Base-by-base conservation (phyloP, 768 basidiomycete species). In the Neoboletus brunneissimus region DNA sequence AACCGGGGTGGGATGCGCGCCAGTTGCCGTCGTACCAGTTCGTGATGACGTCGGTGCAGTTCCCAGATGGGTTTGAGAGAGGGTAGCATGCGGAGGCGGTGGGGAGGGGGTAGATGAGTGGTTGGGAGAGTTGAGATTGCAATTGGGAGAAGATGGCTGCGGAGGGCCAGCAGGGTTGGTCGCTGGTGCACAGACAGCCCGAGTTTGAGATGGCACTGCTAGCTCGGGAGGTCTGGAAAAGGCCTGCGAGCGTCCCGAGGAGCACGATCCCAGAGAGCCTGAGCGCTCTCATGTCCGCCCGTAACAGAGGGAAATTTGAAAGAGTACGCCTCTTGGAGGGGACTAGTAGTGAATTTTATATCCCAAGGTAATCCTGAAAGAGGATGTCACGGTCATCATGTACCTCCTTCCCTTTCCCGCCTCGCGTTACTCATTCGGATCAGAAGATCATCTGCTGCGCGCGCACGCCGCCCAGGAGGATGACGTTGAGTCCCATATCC, bases 121-220 rank as follows among this genome's bases (percentile, higher is more conserved):
- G 78, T 35, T 77, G 77, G 1, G 81, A 80, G 27, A 82, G 48
- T 48, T 74, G 65, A 4, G 65, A 60, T 9, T 71, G 58, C 11
- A 81, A 68, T 6, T 56, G 40, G 10, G 67, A 40, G 56, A 79
- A 78, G 1, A 68, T 65, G 2, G 65, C 41, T 0, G 65, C 46
- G n/a, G 62, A 68, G 3, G 80, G 80, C 78, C 79, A 81, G 62
- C 79, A 81, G 0, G 66, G 9, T 29, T 78, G 55, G 7, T 48
- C 54, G 10, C 4, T 76, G 6, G 78, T 67, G 60, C 78, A 80
- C 23, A 72, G 71, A 55, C 76, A 78, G 1, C 49, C 55, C 3
- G 47, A 42, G 27, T 12, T 10, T 7, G 25, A 38, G n/a, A 20
- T 12, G 16, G 18, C 12, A 16, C 23, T 38, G n/a, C 23, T 48